phyloP scores from a whole-genome alignment of 371 early-diverging fungal species.

The Mucor lusitanicus region DNA sequence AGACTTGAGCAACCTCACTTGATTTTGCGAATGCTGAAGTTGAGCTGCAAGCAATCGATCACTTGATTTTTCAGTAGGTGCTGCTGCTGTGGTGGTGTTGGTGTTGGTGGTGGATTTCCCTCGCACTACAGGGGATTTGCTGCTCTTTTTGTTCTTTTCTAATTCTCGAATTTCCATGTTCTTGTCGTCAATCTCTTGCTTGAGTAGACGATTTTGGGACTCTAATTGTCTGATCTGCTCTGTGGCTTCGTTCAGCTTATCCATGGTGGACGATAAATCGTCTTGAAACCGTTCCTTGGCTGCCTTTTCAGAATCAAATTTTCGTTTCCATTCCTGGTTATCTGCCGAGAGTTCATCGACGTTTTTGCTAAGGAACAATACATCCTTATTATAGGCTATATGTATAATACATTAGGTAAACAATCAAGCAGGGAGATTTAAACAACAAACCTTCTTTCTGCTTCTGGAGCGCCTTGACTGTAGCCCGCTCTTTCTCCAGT shows the following conservation, averaged over 20 bases:
- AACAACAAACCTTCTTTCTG: constrained; percentile 46
- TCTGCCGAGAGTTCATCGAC: constrained; percentile 30
- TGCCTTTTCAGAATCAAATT: constrained; percentile 33
- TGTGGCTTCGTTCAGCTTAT: constrained; percentile 24
- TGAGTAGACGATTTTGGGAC: constrained; percentile 17
- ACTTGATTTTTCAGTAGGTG: neutral
- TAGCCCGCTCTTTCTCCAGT: constrained; percentile 43
- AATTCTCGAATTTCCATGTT: constrained; percentile 12
- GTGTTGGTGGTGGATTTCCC: too few relatives aligned
- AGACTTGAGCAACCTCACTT: constrained; percentile 41
- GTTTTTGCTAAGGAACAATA: constrained; percentile 34
- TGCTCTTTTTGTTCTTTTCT: constrained; percentile 13
- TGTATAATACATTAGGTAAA: too few relatives aligned
- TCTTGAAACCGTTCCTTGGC: constrained; percentile 25
- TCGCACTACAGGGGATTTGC: constrained; percentile 1
- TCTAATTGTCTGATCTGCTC: constrained; percentile 27
- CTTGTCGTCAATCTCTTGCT: constrained; percentile 23
- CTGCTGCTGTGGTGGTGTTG: too few relatives aligned
- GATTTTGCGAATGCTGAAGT: constrained; percentile 41
- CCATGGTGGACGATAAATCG: constrained; percentile 16
- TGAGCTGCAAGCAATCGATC: constrained; percentile 21
- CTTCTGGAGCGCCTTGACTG: constrained; percentile 39
- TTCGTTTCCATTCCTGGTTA: constrained; percentile 30
- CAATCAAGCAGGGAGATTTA: neutral
- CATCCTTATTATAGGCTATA: constrained; percentile 39